Conservation (phyloP, 2,329 filamentous ascomycete genomes). For the Xylariaceae sp. region DNA sequence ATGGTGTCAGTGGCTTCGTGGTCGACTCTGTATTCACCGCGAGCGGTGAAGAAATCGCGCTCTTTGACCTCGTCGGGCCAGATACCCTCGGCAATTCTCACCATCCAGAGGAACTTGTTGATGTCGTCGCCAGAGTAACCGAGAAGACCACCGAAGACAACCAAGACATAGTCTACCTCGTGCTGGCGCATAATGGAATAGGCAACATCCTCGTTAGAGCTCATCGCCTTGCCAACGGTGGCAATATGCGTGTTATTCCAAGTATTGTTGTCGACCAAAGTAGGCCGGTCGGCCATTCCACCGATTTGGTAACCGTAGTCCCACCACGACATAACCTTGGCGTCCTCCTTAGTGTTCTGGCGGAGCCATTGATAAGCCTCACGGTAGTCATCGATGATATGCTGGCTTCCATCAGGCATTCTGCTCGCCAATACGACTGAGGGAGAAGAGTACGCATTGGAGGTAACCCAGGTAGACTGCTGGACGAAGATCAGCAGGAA, state of each 20-base stretch:
- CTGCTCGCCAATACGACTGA: conserved; percentile 92
- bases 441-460: conserved; percentile 96
- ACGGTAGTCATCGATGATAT: conserved; percentile 98
- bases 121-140: conserved; percentile 98
- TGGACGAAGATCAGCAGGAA: conserved; percentile 92
- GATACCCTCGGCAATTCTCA: conserved; percentile 96
- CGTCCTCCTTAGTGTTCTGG: conserved; percentile 89
- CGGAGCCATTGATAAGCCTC: conserved; percentile 99
- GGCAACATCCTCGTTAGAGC: conserved; percentile 92
- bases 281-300: conserved; percentile 96
- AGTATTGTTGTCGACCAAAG: conserved; percentile 97
- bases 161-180: conserved; percentile 96
- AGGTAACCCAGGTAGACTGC: conserved; percentile 99
- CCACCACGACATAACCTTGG: conserved; percentile 99
- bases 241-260: conserved; percentile 99
- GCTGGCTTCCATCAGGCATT: conserved; percentile 89
- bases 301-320: conserved; percentile 99
- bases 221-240: conserved; percentile 98
- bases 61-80: conserved; percentile 99
- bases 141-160: conserved; percentile 91
- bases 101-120: conserved; percentile 99
- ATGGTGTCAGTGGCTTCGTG: conserved; percentile 91
- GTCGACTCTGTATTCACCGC: conserved; percentile 93
- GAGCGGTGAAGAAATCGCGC: conserved; percentile 87
- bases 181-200: conserved; percentile 98